Conservation (phyloP, 495 filamentous ascomycete genomes). For the Podospora comata region DNA sequence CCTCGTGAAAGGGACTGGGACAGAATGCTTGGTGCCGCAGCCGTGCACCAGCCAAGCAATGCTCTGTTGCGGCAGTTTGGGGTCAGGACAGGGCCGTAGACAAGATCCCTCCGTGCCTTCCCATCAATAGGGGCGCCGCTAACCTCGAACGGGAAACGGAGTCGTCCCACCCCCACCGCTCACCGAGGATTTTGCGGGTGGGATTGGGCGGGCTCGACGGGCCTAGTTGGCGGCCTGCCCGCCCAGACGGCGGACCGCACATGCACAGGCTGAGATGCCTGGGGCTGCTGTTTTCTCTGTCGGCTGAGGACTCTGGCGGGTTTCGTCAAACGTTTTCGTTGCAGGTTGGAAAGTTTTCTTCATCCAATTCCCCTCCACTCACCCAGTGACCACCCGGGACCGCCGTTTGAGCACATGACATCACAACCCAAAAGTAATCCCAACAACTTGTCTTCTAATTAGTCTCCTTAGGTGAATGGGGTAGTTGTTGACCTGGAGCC, state of each 20-base stretch:
- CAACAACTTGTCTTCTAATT: neutral
- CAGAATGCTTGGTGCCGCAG: neutral
- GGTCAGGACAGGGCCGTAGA: neutral
- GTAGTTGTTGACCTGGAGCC: neutral
- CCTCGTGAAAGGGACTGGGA: neutral
- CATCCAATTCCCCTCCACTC: neutral
- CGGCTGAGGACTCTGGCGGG: neutral
- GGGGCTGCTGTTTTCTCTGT: neutral
- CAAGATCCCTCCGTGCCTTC: neutral
- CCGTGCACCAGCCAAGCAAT: neutral
- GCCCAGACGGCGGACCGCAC: neutral
- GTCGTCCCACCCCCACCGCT: neutral
- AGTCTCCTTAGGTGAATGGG: neutral
- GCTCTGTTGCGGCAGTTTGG: neutral
- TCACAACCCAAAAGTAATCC: neutral
- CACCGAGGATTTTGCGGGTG: neutral
- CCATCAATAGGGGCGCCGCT: neutral
- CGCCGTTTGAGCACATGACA: conserved; percentile 6
- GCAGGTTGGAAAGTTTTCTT: neutral
- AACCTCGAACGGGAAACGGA: neutral
- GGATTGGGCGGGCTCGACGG: neutral
- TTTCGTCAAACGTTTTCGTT: neutral
- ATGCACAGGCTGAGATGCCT: neutral
- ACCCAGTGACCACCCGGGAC: neutral
- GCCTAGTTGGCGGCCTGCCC: neutral